phyloP scores from a whole-genome alignment of 148 eudicot genomes.

The Oxyria digyna region DNA sequence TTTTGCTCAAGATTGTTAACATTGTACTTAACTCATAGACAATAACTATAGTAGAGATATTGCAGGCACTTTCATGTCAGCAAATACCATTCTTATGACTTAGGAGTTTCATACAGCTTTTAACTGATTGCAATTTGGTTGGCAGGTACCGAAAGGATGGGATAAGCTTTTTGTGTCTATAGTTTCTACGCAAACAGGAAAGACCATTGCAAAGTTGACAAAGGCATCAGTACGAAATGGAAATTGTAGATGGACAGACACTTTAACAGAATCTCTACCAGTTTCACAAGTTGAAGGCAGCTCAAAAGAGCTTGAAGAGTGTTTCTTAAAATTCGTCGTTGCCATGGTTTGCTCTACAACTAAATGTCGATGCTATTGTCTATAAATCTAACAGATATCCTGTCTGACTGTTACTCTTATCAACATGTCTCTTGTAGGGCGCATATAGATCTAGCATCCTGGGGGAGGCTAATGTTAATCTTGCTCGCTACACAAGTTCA shows the following conservation, averaged over 20 bases:
- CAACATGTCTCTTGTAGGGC: slow-evolving; percentile 31
- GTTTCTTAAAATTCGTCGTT: slow-evolving; percentile 41
- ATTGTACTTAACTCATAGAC: neutral
- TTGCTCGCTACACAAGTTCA: slow-evolving; percentile 32
- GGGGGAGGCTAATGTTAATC: slow-evolving; percentile 55
- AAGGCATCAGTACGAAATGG: slow-evolving; percentile 50
- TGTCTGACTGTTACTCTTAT: neutral
- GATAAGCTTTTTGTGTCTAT: slow-evolving; percentile 52
- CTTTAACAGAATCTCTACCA: slow-evolving; percentile 36
- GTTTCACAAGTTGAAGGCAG: slow-evolving; percentile 30
- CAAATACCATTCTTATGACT: neutral
- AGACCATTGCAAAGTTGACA: slow-evolving; percentile 37
- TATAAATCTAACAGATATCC: neutral
- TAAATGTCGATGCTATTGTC: neutral
- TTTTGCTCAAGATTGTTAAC: neutral
- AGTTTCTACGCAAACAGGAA: slow-evolving; percentile 51
- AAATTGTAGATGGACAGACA: slow-evolving; percentile 58
- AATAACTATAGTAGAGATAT: neutral
- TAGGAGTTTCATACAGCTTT: slow-evolving; percentile 2
- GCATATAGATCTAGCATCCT: slow-evolving; percentile 64
- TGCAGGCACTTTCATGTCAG: neutral
- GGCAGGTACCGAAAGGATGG: slow-evolving; percentile 85
- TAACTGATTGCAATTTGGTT: neutral
- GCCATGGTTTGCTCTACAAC: slow-evolving; percentile 31
- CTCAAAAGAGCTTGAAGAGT: slow-evolving; percentile 26